phyloP scores from a whole-genome alignment of 1,139 yeast genomes.

The Sugiyamaella neomexicana region DNA sequence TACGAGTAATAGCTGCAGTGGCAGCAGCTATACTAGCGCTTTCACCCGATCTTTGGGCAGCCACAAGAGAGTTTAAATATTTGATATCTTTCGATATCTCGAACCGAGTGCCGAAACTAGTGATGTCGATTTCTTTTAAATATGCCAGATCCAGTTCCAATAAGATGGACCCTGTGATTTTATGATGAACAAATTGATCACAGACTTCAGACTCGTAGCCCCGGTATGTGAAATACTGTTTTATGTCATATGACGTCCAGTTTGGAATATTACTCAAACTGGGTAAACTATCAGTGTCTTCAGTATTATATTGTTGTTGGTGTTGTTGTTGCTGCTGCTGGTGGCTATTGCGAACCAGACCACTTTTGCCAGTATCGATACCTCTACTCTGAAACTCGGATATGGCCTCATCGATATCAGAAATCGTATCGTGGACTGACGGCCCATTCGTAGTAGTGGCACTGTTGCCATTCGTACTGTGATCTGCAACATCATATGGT shows the following conservation, averaged over 20 bases:
- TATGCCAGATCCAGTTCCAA: slow-evolving; percentile 83
- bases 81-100: slow-evolving; percentile 90
- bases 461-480: slow-evolving; percentile 8
- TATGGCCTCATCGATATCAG: slow-evolving; percentile 83
- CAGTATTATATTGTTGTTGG: not conserved
- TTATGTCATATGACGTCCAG: slow-evolving; percentile 91
- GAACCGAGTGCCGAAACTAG: slow-evolving; percentile 92
- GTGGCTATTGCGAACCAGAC: too few species aligned
- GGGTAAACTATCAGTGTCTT: not conserved
- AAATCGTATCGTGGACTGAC: slow-evolving; percentile 60
- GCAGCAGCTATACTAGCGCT: slow-evolving; percentile 13
- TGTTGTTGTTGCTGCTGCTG: not conserved
- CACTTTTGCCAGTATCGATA: slow-evolving; percentile 6
- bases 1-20: slow-evolving; percentile 9
- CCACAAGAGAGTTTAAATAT: slow-evolving; percentile 45
- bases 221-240: slow-evolving; percentile 66
- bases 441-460: slow-evolving; percentile 7
- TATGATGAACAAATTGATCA: slow-evolving; percentile 79
- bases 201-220: slow-evolving; percentile 77
- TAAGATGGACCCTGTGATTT: slow-evolving; percentile 81
- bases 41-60: slow-evolving; percentile 14
- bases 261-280: slow-evolving; percentile 29
- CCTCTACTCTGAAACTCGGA: slow-evolving; percentile 54
- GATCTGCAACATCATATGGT: not conserved
- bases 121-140: slow-evolving; percentile 86